Conservation (phyloP, 306 rosid genomes). For the Prunus persica region DNA sequence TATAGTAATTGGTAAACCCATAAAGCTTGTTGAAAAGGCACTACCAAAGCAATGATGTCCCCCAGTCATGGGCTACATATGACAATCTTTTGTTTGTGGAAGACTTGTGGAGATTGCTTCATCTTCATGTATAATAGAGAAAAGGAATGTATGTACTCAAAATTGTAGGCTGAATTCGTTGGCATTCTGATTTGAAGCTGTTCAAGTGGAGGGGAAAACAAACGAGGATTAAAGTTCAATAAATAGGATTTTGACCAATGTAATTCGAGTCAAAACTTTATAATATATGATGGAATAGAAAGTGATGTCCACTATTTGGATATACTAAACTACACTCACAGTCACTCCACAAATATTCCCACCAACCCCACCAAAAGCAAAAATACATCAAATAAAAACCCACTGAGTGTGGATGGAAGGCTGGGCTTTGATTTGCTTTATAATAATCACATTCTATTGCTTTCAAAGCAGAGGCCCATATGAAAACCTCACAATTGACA, state of each 20-base stretch:
- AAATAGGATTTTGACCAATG: slow-evolving; percentile 2
- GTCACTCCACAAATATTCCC: background rate
- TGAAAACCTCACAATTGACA: background rate
- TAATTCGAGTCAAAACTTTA: background rate
- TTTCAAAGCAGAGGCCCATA: background rate
- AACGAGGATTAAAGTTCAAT: background rate
- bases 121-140: too few relatives aligned
- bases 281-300: too few relatives aligned
- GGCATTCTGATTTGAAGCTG: background rate
- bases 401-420: background rate
- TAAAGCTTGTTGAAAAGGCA: too few relatives aligned
- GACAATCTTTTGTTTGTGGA: too few relatives aligned
- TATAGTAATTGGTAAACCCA: too few relatives aligned
- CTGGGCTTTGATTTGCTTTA: background rate
- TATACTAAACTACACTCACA: background rate
- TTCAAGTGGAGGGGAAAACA: background rate
- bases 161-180: slow-evolving; percentile 15
- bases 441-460: background rate
- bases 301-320: background rate
- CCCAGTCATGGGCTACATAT: too few relatives aligned
- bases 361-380: background rate
- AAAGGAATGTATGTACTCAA: background rate
- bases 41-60: too few relatives aligned
- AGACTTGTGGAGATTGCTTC: too few relatives aligned
- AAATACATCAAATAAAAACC: background rate